Evolutionary conservation across 345 rosid species (phyloP).

Genomic region (Hypericum perforatum): DNA sequence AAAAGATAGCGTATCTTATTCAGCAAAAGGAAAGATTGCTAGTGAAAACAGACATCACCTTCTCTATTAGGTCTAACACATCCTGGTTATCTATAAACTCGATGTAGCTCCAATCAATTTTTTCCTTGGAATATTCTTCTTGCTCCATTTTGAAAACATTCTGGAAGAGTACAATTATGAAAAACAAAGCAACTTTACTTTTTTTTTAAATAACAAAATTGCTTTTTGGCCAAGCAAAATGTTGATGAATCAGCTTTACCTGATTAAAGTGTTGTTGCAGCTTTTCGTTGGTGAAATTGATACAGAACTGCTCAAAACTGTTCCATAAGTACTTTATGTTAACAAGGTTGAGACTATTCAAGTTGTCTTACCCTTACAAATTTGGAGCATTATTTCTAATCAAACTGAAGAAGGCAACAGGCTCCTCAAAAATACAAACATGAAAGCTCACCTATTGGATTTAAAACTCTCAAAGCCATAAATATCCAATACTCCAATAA

Average conservation of each 20-base stretch:
- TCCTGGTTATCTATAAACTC: constrained; percentile 10
- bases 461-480: constrained; percentile 9
- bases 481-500: constrained; percentile 8
- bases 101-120: constrained; percentile 9
- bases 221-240: background rate
- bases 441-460: constrained; percentile 4
- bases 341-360: no score
- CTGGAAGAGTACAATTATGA: background rate
- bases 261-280: constrained; percentile 9
- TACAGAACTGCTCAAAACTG: constrained; percentile 10
- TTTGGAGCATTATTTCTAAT: background rate
- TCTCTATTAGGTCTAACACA: constrained; percentile 9
- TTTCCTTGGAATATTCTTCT: constrained; percentile 9
- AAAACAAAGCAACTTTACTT: background rate
- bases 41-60: background rate
- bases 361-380: no score
- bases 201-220: background rate
- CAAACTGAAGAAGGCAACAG: background rate
- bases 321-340: background rate
- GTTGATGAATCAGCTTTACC: background rate
- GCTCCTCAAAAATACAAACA: background rate
- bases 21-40: background rate
- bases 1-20: no score
- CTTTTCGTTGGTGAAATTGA: constrained; percentile 11
- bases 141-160: constrained; percentile 11